A percentile compares a stretch with the other conserved stretches of the same genome.
These are phyloP conservation scores for Cladosporium oxysporum DNA, from an alignment of 2,329 filamentous ascomycete species.

Conservation along the genomic window DNA sequence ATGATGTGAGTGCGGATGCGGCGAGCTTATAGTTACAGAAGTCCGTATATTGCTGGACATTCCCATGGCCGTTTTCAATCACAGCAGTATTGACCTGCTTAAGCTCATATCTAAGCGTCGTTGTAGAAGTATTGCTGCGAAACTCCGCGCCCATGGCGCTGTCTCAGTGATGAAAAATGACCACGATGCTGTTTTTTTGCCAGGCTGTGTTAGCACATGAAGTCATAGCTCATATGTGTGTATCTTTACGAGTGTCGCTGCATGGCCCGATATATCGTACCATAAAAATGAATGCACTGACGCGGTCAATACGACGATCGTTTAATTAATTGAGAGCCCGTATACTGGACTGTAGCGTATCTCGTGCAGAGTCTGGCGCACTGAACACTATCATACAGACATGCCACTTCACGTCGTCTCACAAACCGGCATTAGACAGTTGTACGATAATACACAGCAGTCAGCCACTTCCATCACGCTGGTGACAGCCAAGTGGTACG, in stretches of 20 bases:
- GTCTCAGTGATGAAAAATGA: not conserved
- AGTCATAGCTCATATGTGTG: not conserved
- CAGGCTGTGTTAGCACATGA: not conserved
- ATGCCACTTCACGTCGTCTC: not conserved
- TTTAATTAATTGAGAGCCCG: not conserved
- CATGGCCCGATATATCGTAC: not conserved
- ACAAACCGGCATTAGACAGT: not conserved
- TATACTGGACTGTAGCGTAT: not conserved
- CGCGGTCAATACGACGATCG: not conserved
- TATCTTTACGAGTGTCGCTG: not conserved
- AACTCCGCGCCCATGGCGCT: not conserved
- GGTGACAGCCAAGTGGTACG: slow-evolving; percentile 5
- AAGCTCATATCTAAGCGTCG: not conserved
- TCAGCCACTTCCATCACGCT: not conserved
- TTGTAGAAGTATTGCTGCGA: not conserved
- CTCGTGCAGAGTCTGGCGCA: not conserved
- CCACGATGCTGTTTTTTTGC: not conserved
- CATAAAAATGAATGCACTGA: not conserved
- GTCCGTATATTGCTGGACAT: not conserved
- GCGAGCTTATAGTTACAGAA: not conserved
- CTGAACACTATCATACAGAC: not conserved
- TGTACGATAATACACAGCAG: not conserved
- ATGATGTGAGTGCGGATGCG: not conserved
- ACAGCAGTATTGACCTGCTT: not conserved
- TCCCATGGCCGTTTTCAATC: not conserved